Evolutionary conservation across 1,284 basidiomycete genomes (phyloP), one percentile per base, ranked within the genome.

Genomic region (Pseudozyma sp.): DNA sequence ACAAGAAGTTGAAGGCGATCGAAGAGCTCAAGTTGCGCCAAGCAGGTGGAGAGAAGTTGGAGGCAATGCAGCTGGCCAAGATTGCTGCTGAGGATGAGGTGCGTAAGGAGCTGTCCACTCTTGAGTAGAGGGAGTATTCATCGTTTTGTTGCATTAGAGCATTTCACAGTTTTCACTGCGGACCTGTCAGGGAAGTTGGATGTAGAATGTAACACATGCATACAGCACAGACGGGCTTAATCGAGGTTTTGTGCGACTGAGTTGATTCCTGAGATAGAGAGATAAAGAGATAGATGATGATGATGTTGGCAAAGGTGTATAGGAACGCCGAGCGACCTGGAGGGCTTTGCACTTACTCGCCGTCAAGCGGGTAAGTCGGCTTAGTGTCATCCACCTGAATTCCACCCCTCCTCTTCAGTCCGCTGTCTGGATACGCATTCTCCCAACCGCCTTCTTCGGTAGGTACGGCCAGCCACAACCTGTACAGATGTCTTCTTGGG

Each of bases 41-140:
- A 31, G 91, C 89, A 80, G 89, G 91, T 50, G 95, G 95, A 1
- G 95, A 97, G 85, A 89, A 91, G 62, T 88, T 97, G 47, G 95
- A 97, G 86, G 91, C 91, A 66, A 97, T 95, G 25, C 95, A 98
- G 86, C 86, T 96, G 76, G 92, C 93, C 88, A 98, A 98, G 89
- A 96, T 97, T 78, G 93, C 95, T 44, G 90, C 91, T 9, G 94
- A 97, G 86, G 89, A 85, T 8, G 91, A 92, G 75, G 93, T 97
- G 77, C 88, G 90, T 76, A 90, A 90, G 82, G 95, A 97, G 87
- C 89, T 97, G 48, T 82, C 85, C 5, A 85, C 85, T 31, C 86
- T 91, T 42, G 88, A 85, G 47, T 81, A 69, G 25, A 31, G 25
- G 3, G 25, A 31, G 25, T 6, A 31, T 31, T 3, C 6, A 6